These are phyloP conservation scores for Herpetospermum pedunculosum DNA, from an alignment of 306 rosid genomes.

Conservation along the genomic window DNA sequence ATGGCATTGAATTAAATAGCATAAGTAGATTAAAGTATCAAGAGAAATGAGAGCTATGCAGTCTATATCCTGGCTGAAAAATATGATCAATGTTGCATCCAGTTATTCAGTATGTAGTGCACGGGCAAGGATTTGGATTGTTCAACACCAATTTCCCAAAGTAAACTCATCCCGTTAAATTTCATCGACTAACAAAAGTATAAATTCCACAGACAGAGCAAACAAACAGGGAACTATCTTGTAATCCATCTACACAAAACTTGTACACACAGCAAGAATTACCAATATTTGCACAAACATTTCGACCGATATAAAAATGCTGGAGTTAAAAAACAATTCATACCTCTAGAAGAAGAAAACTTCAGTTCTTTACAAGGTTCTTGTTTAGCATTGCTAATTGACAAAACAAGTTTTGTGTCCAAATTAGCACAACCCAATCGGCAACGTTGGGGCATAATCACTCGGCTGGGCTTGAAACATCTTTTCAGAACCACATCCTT, in stretches of 20 bases:
- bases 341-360: conserved; percentile 15
- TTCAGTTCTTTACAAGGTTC: neutral
- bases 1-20: neutral
- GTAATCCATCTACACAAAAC: neutral
- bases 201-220: neutral
- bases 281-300: neutral
- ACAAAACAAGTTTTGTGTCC: neutral
- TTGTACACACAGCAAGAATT: neutral
- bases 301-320: neutral
- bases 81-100: neutral
- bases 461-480: conserved; percentile 1
- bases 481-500: conserved; percentile 8
- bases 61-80: neutral
- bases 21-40: neutral
- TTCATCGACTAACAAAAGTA: neutral
- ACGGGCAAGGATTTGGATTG: neutral
- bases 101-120: neutral
- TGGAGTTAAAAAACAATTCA: neutral
- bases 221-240: neutral
- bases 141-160: neutral
- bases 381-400: neutral
- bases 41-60: neutral
- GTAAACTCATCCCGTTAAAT: neutral
- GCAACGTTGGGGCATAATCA: neutral
- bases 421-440: neutral